Evolutionary conservation across 1,284 basidiomycete genomes (phyloP), one percentile per base, ranked within the genome.

Genomic region (Trametes hirsuta): DNA sequence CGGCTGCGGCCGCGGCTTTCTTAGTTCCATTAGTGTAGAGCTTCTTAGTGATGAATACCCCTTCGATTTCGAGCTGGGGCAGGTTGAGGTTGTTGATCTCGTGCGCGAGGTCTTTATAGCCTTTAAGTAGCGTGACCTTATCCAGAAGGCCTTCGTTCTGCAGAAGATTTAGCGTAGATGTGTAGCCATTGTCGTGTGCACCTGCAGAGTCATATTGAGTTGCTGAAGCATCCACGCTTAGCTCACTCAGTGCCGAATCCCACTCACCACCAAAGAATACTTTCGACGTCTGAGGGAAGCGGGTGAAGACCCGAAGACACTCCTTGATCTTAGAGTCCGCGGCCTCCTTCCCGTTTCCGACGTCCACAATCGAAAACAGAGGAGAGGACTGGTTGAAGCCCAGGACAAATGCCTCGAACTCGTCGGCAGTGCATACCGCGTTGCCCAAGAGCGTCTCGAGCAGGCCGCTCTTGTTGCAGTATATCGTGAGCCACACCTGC

Each of bases 241-340:
- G 47, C 14, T 15, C 55, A 37, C 63, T 56, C n/a, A 67, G 55
- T 59, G 62, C 36, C 68, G 60, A 18, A 44, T 65, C 15, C 12
- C 18, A 57, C 68, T 45, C 49, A 74, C 78, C 79, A 57, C 79
- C 79, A 55, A 81, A 80, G 70, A 79, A 79, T 41, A 81, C 75
- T 42, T 71, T 71, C 9, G 71, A 67, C 15, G 75, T 80, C 65
- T 82, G 79, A 6, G 80, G 79, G 62, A 79, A 78, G 39, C 76
- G 77, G 14, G 77, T 75, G 64, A 80, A 81, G 40, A 79, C 74
- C 15, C 76, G 75, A 35, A 81, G 75, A 58, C 69, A 77, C 68
- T 81, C 80, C 73, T 81, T 79, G 53, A 87, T 80, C 70, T 87
- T 87, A 21, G 79, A 72, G 68, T 85, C 83, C 4, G 80, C 78